Evolutionary conservation across 495 filamentous ascomycete species (phyloP).

Genomic region (Cercophora samala): DNA sequence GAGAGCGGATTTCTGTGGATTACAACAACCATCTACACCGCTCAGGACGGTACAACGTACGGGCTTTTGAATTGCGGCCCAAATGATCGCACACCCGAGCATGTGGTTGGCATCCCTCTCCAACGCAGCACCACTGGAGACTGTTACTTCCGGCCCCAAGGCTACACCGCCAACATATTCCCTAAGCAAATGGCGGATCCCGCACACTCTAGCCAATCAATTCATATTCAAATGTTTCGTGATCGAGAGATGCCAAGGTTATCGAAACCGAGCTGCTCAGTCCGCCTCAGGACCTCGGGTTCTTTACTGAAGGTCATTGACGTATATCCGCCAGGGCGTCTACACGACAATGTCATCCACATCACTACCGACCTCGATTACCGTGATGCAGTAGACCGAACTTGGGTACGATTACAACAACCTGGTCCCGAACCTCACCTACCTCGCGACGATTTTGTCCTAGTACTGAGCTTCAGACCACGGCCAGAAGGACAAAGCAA

Average conservation of each 20-base stretch:
- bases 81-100: background rate
- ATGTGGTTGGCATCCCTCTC: slow-evolving; percentile 1
- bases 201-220: background rate
- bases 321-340: background rate
- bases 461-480: background rate
- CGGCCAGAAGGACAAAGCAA: background rate
- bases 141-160: background rate
- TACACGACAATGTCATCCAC: background rate
- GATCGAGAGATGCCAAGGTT: background rate
- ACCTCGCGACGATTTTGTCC: background rate
- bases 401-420: background rate
- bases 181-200: background rate
- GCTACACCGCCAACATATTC: background rate
- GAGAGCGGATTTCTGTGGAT: slow-evolving; percentile 2
- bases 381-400: background rate
- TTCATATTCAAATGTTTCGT: background rate
- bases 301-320: background rate
- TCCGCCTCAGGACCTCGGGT: background rate
- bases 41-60: background rate
- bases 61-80: background rate
- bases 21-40: background rate
- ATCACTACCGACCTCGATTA: background rate
- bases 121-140: background rate
- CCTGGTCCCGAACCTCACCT: background rate
- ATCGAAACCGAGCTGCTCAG: background rate